Conservation (phyloP, 176 grass and related monocot species). For the Eleusine coracana region DNA sequence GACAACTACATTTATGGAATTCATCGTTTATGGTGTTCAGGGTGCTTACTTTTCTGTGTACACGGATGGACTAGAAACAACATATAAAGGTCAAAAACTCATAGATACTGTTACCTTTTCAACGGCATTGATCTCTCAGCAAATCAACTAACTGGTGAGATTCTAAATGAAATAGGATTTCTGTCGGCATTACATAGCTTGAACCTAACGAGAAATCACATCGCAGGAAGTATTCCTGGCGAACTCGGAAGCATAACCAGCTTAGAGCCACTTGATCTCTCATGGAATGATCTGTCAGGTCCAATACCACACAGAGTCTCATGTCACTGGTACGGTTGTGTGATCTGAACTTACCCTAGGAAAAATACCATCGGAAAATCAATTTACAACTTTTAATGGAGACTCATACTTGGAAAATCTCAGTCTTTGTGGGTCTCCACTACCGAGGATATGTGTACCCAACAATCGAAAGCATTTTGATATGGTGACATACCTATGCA, state of each 20-base stretch:
- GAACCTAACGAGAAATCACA: conserved; percentile 1
- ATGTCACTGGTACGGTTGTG: rapidly evolving
- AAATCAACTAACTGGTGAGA: conserved; percentile 31
- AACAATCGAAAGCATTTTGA: not conserved
- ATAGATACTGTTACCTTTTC: rapidly evolving
- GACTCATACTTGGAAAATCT: not conserved
- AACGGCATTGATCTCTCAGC: not conserved
- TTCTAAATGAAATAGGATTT: conserved; percentile 20
- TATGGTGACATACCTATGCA: not conserved
- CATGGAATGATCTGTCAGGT: conserved; percentile 35
- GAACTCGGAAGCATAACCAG: not conserved
- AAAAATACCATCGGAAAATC: rapidly evolving
- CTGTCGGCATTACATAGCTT: rapidly evolving
- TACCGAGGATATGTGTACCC: not conserved
- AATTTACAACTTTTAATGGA: not conserved
- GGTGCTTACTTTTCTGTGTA: conserved; percentile 13
- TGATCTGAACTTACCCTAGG: not conserved
- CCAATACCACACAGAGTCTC: conserved; percentile 1
- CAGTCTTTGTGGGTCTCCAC: not conserved
- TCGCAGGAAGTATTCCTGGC: conserved; percentile 27
- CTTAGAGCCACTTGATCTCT: conserved; percentile 24
- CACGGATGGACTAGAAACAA: not conserved
- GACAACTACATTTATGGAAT: not conserved
- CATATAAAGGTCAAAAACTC: rapidly evolving
- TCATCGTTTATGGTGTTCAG: not conserved